These are phyloP conservation scores for Lactifluus volemus DNA, from an alignment of 768 basidiomycete species.

Conservation along the genomic window DNA sequence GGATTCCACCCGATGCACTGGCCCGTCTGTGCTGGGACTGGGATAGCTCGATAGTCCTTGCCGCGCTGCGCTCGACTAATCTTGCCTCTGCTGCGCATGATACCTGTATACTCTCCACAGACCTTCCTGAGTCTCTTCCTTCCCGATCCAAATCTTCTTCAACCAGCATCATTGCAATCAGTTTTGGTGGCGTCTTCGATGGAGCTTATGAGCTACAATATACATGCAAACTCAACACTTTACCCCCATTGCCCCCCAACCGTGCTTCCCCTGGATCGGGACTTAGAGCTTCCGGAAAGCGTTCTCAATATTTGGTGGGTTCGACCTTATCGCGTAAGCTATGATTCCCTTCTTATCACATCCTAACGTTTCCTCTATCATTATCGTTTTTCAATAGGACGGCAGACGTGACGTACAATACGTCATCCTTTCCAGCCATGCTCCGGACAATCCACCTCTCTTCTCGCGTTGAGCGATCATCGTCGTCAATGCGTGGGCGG, in stretches of 20 bases:
- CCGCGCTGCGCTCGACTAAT: constrained; percentile 40
- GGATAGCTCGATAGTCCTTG: constrained; percentile 62
- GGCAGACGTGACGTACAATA: constrained; percentile 92
- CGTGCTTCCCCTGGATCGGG: constrained; percentile 64
- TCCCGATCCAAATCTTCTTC: neutral
- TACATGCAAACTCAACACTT: constrained; percentile 36
- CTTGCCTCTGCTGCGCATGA: constrained; percentile 14
- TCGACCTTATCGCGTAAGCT: constrained; percentile 67
- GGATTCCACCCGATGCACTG: too few relatives aligned
- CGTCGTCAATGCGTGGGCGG: neutral
- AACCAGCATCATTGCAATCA: neutral
- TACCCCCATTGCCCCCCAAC: constrained; percentile 26
- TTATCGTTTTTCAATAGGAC: constrained; percentile 41
- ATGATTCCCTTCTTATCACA: neutral
- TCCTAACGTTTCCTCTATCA: too few relatives aligned
- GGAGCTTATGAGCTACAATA: constrained; percentile 67
- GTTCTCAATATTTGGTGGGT: constrained; percentile 30
- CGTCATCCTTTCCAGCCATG: constrained; percentile 71
- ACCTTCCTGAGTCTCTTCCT: constrained; percentile 10
- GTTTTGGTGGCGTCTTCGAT: constrained; percentile 62
- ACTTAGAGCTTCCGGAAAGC: constrained; percentile 43
- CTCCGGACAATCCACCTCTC: constrained; percentile 51
- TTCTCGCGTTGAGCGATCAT: constrained; percentile 29
- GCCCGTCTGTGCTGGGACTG: constrained; percentile 77
- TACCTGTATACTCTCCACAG: constrained; percentile 19